These are phyloP conservation scores for Warburgia ugandensis DNA, from an alignment of 164 flowering plant genomes.

Conservation along the genomic window DNA sequence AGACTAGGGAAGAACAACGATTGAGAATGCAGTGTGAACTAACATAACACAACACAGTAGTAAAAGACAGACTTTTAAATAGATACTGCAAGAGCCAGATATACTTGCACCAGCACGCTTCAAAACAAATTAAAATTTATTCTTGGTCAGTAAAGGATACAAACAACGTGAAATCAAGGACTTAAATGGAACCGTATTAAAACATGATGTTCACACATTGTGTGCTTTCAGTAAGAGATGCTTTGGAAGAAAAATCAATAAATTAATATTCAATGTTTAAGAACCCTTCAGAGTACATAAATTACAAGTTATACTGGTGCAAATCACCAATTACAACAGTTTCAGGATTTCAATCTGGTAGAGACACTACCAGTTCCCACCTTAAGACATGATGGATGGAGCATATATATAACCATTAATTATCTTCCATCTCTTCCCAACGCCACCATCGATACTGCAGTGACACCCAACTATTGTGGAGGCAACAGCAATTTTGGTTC, in stretches of 20 bases:
- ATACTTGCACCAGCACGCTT: conserved; percentile 3
- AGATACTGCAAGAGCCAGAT: neutral
- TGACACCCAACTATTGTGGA: too few relatives aligned
- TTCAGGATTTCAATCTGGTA: conserved; percentile 21
- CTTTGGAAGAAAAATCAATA: conserved; percentile 45
- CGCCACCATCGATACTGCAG: too few relatives aligned
- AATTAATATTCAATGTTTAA: conserved; percentile 50
- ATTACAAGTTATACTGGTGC: conserved; percentile 42
- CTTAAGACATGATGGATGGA: neutral
- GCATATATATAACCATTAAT: too few relatives aligned
- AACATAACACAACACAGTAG: conserved; percentile 13
- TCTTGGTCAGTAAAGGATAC: conserved; percentile 4
- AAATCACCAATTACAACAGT: conserved; percentile 48
- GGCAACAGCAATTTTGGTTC: too few relatives aligned
- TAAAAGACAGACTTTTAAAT: conserved; percentile 11
- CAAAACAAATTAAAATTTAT: conserved; percentile 1
- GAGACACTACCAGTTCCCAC: conserved; percentile 26
- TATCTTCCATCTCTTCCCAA: too few relatives aligned
- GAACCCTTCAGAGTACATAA: conserved; percentile 54
- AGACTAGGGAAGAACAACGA: conserved; percentile 9
- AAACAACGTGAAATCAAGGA: conserved; percentile 1
- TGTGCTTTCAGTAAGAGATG: conserved; percentile 6
- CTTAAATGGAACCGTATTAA: too few relatives aligned
- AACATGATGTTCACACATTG: conserved; percentile 7
- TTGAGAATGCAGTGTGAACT: conserved; percentile 7